Evolutionary conservation across 1,284 basidiomycete species (phyloP).

Genomic region (Inonotus obliquus): DNA sequence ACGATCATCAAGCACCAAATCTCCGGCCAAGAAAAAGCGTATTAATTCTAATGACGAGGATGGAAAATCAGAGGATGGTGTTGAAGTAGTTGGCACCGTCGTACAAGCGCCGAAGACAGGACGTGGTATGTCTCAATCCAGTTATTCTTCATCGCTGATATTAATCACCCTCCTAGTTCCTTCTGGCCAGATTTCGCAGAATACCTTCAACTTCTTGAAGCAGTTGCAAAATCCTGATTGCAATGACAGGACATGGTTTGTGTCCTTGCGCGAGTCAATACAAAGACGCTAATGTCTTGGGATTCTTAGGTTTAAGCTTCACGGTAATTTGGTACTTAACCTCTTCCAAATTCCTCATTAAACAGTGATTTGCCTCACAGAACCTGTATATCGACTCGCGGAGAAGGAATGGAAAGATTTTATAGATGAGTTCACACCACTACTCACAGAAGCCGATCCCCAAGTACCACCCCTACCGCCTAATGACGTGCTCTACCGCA

Average conservation of each 20-base stretch:
- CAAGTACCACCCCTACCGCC: constrained; percentile 82
- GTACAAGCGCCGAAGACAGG: constrained; percentile 78
- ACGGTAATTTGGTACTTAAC: constrained; percentile 41
- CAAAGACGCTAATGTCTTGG: neutral
- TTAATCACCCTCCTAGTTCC: constrained; percentile 49
- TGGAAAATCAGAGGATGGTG: constrained; percentile 55
- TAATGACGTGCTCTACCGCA: constrained; percentile 82
- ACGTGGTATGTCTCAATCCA: constrained; percentile 46
- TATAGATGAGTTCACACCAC: constrained; percentile 62
- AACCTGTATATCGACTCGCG: constrained; percentile 76
- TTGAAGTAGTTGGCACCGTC: constrained; percentile 64
- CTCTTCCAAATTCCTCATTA: neutral
- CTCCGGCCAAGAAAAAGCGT: constrained; percentile 25
- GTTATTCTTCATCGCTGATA: neutral
- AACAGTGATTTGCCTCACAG: constrained; percentile 34
- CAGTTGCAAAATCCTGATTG: constrained; percentile 69
- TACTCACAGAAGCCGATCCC: constrained; percentile 66
- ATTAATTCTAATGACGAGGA: constrained; percentile 37
- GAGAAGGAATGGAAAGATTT: constrained; percentile 89
- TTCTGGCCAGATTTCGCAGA: constrained; percentile 79
- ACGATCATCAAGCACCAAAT: constrained; percentile 22
- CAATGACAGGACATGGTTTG: constrained; percentile 86
- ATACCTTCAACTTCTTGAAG: constrained; percentile 75
- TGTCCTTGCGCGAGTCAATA: constrained; percentile 2
- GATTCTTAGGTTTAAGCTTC: constrained; percentile 63